Base-by-base conservation (phyloP, 2,329 filamentous ascomycete species). In the Diaporthe eres region DNA sequence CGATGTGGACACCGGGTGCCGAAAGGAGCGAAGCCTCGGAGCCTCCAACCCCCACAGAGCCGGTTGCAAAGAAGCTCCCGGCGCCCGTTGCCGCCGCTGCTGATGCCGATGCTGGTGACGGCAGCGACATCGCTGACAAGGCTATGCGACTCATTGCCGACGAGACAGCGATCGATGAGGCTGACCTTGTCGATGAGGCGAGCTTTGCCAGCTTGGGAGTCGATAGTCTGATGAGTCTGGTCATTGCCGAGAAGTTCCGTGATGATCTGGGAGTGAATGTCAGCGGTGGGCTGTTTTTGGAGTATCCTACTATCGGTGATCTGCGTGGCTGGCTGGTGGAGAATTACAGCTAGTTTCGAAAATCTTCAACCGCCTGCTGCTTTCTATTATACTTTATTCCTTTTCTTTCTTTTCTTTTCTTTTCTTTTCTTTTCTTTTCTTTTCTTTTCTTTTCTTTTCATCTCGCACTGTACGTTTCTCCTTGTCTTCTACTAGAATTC, bases 1-100 rank as follows among this genome's bases (percentile, higher is more conserved):
- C 74, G 22, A 60, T 83, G 12, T 77, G 77, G 8, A 85, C 84
- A 2, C 82, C 85, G 7, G 79, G 80, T 0, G 80, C 86, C 4
- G 85, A 87, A 15, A 76, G 79, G 4, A 82, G 88, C 15, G 57
- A 60, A 39, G 34, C 22, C 12, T 39, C 57, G 1, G 57, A 60
- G 57, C 34, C 57, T 15, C 31, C 57, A 2, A 39, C 57, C 13
- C 57, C 57, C 12, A 39, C 31, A 60, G 34, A 60, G 57, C 19
- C 34, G n/a, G 31, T 37, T 15, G 34, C 34, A 25, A 39, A 25
- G 34, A 61, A 61, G n/a, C 9, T 39, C 1, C 34, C 57, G 2
- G 34, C 57, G 2, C 57, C 57, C 34, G 19, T 15, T 39, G 57
- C 19, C 22, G 0, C 22, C 19, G 12, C 19, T 3, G 37, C 22